These are phyloP conservation scores for Arthroderma sp. DNA, from an alignment of 2,329 filamentous ascomycete species.

Conservation along the genomic window DNA sequence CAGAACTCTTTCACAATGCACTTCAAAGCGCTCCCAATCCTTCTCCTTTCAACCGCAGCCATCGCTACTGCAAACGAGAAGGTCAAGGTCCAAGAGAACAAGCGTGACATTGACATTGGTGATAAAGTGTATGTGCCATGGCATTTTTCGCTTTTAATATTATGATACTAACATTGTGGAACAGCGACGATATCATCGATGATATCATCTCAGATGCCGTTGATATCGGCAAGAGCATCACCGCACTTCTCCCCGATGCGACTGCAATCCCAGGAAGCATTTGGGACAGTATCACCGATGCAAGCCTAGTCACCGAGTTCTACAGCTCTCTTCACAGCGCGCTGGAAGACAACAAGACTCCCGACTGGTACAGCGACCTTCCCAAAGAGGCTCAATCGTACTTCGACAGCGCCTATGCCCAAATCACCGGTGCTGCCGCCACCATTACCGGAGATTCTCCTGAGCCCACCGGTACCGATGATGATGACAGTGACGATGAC, in stretches of 20 bases:
- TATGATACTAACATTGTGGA: too few relatives aligned
- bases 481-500: neutral
- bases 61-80: slow-evolving; percentile 9
- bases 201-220: slow-evolving; percentile 1
- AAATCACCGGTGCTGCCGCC: slow-evolving; percentile 25
- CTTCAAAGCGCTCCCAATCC: slow-evolving; percentile 14
- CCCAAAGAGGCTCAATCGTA: slow-evolving; percentile 7
- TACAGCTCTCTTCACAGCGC: slow-evolving; percentile 7
- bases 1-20: slow-evolving; percentile 12
- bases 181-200: slow-evolving; percentile 1
- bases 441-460: neutral
- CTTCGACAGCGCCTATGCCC: slow-evolving; percentile 4
- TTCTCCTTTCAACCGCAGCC: slow-evolving; percentile 14
- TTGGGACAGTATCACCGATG: slow-evolving; percentile 4
- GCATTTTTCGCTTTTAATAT: neutral
- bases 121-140: too few relatives aligned
- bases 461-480: neutral
- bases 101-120: too few relatives aligned
- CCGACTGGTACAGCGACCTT: slow-evolving; percentile 10
- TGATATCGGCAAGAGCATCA: slow-evolving; percentile 5
- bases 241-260: slow-evolving; percentile 2
- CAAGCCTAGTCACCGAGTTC: slow-evolving; percentile 2
- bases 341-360: slow-evolving; percentile 8
- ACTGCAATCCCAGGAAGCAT: slow-evolving; percentile 7
- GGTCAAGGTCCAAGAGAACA: too few relatives aligned